Percentiles rank a stretch among this genome's conserved stretches.
Conservation (phyloP, 148 eudicot genomes). For the Camellia lanceoleosa region DNA sequence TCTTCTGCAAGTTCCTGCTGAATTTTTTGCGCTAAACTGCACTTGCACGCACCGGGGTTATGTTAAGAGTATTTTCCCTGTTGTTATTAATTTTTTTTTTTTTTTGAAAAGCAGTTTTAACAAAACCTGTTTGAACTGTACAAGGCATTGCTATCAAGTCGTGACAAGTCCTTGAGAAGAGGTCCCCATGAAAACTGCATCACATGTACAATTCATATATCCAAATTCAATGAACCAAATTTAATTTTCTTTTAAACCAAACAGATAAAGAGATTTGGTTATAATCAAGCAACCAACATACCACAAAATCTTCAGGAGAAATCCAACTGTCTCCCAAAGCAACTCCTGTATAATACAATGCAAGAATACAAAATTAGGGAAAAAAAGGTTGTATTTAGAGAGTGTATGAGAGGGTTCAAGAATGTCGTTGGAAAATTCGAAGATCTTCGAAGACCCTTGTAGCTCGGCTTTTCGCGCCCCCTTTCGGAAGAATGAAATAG, state of each 20-base stretch:
- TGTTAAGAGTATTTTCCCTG: neutral
- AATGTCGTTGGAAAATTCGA: no score
- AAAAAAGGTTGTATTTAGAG: neutral
- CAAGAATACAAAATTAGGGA: neutral
- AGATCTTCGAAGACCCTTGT: no score
- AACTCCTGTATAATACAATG: neutral
- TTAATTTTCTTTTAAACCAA: neutral
- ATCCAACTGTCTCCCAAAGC: constrained; percentile 17
- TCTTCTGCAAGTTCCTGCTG: constrained; percentile 13
- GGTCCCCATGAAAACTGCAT: constrained; percentile 23
- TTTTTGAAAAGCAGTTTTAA: neutral
- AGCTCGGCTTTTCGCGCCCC: no score
- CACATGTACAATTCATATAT: neutral
- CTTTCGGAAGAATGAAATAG: no score
- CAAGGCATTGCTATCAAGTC: constrained; percentile 8
- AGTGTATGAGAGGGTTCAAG: no score
- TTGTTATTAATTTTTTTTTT: no score
- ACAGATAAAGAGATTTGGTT: neutral
- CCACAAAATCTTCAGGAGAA: constrained; percentile 19
- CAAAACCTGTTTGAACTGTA: constrained; percentile 10
- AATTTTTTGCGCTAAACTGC: constrained; percentile 7
- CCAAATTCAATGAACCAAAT: neutral
- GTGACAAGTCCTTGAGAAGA: constrained; percentile 14
- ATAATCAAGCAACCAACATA: neutral
- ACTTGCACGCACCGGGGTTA: neutral